phyloP scores from a whole-genome alignment of 179 eudicot species.

The Nepenthes alata region DNA sequence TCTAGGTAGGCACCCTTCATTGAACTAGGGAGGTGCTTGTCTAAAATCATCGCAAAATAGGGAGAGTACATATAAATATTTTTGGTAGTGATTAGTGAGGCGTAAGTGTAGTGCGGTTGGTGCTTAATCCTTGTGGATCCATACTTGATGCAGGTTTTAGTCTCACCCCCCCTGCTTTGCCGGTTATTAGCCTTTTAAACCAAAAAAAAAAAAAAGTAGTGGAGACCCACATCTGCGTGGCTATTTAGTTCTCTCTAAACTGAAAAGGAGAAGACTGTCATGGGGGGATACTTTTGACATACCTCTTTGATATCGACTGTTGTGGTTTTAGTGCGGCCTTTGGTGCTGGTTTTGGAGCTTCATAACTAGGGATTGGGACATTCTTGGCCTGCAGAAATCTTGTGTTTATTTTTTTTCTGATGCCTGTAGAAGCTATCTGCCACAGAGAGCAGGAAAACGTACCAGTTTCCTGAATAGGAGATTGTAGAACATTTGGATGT shows the following conservation, averaged over 20 bases:
- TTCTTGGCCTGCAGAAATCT: slow-evolving; percentile 25
- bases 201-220: not conserved
- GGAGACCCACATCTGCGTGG: not conserved
- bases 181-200: not conserved
- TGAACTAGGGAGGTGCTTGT: too few relatives aligned
- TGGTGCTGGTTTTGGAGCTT: slow-evolving; percentile 29
- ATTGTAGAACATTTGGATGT: slow-evolving; percentile 57
- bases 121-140: too few relatives aligned
- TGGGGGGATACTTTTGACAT: slow-evolving; percentile 4
- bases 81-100: too few relatives aligned
- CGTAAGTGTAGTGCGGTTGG: too few relatives aligned
- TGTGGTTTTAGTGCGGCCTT: slow-evolving; percentile 25
- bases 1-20: too few relatives aligned
- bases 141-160: not conserved
- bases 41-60: too few relatives aligned
- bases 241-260: not conserved
- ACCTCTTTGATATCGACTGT: slow-evolving; percentile 20
- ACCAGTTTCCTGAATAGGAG: slow-evolving; percentile 50
- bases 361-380: slow-evolving; percentile 35
- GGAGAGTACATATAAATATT: too few relatives aligned
- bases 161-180: not conserved
- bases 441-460: slow-evolving; percentile 3
- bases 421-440: not conserved
- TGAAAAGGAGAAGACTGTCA: not conserved
- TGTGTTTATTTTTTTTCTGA: not conserved